Base-by-base conservation (phyloP, 2,329 filamentous ascomycete genomes). In the Pseudopithomyces chartarum region DNA sequence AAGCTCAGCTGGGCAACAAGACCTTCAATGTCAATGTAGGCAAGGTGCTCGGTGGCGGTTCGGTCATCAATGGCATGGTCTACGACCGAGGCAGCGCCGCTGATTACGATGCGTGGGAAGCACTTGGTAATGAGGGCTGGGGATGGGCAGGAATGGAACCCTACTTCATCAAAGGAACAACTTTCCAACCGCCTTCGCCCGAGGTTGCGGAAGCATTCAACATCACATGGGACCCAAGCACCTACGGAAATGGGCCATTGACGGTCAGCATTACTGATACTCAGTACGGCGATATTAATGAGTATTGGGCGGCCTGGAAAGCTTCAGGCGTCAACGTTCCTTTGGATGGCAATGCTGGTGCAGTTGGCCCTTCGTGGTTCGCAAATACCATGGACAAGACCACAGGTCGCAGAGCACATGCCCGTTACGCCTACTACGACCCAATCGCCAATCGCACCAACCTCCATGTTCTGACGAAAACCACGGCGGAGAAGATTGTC, bases 101-200 rank as follows among this genome's bases (percentile, higher is more conserved):
- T 8, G 73, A 75, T 45, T 76, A 76, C 56, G 81, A 87, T 67
- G 78, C 78, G 3, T 87, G 85, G 85, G 55, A 79, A 43, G 68
- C 76, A 23, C 67, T 87, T 6, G 85, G 85, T 1, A 87, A 86
- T 60, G 51, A 68, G 1, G 85, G 83, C 0, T 88, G 85, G 85
- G 77, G 78, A 1, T 87, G 81, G 79, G 71, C 82, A 43, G 75
- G 74, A 13, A 56, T 82, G 5, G 47, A 68, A 22, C 68, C 66
- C 11, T 77, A 76, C 59, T 76, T 78, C 62, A 65, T 62, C 40
- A 67, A 65, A 38, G 51, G 50, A 17, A 34, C 32, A 3, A 68
- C 61, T 11, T 70, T 70, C 52, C 59, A 64, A 33, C 59, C 66
- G 20, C 68, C 70, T 5, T 65, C 67, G 1, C 36, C 52, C 1